phyloP scores from a whole-genome alignment of 352 stramenopile genomes.

The Hyphochytrium catenoides region DNA sequence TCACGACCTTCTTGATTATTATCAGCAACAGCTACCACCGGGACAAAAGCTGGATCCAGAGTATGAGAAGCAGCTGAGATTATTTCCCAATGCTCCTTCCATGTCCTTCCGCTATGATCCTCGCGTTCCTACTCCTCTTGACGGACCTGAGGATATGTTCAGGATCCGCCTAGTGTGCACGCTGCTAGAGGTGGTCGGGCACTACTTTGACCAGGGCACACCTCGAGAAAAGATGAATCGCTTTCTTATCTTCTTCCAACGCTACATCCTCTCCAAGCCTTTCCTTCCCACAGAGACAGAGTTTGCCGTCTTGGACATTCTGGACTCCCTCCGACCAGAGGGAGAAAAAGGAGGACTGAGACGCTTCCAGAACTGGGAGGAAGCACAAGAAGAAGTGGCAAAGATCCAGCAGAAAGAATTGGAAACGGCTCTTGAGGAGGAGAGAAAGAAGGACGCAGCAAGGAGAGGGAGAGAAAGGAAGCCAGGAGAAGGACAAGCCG shows the following conservation, averaged over 20 bases:
- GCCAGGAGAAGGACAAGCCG: too few relatives aligned
- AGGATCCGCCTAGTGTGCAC: constrained; percentile 77
- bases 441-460: constrained; percentile 26
- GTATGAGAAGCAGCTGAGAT: too few relatives aligned
- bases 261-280: constrained; percentile 86
- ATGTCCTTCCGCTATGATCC: constrained; percentile 25
- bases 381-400: constrained; percentile 27
- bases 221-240: constrained; percentile 52
- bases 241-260: constrained; percentile 80
- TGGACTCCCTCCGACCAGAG: constrained; percentile 25
- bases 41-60: too few relatives aligned
- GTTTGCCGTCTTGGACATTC: constrained; percentile 60
- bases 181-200: constrained; percentile 61
- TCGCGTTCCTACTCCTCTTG: constrained; percentile 57
- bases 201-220: constrained; percentile 45
- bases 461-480: constrained; percentile 5
- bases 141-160: constrained; percentile 74
- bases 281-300: constrained; percentile 80
- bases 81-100: not conserved
- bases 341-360: not conserved
- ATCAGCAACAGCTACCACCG: too few relatives aligned
- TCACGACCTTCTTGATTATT: constrained; percentile 83
- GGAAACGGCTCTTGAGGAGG: constrained; percentile 27
- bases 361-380: constrained; percentile 42
- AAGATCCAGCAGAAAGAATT: constrained; percentile 30